Base-by-base conservation (phyloP, 129 eudicot species). In the Flaveria robusta region DNA sequence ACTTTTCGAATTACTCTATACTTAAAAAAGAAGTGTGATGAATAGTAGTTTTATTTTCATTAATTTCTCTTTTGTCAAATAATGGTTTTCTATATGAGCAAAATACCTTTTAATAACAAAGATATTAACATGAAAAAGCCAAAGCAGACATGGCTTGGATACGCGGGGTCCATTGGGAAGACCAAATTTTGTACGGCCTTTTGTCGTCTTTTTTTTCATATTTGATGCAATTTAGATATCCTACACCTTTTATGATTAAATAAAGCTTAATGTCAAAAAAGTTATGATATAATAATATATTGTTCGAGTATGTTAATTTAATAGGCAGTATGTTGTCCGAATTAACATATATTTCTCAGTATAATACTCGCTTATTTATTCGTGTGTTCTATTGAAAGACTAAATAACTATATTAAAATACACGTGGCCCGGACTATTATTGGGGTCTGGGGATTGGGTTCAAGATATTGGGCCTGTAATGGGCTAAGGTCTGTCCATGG, bases 141-240 rank as follows among this genome's bases (percentile, higher is more conserved):
- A 78, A 78, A 63, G 43, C 63, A 62, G 68, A 64, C 83, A 65
- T 79, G 18, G 63, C 78, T 71, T 72, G 68, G 83, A 79, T 72
- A 79, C 50, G 83, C 78, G 74, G 74, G 73, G 78, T 24, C 72
- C 83, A 72, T 79, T 64, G 83, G 83, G 78, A 79, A 79, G 74
- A 72, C 51, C 68, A 27, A 46, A 37, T 79, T 51, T 79, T 65
- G 79, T 79, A 79, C 83, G 79, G 68, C 55, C 47, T 12, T 72
- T 72, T 79, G 83, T 79, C 83, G 72, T 63, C 43, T 71, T 71
- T 70, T 70, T 71, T 71, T 45, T n/a, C n/a, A 12, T 70, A 18
- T 70, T 70, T 58, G 47, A 56, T 69, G 59, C 60, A 41, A 39
- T 76, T 66, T 20, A 76, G 62, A 65, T 20, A 11, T 65, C 66